Conservation (phyloP, 805 yeast genomes). For the Hanseniaspora valbyensis region DNA sequence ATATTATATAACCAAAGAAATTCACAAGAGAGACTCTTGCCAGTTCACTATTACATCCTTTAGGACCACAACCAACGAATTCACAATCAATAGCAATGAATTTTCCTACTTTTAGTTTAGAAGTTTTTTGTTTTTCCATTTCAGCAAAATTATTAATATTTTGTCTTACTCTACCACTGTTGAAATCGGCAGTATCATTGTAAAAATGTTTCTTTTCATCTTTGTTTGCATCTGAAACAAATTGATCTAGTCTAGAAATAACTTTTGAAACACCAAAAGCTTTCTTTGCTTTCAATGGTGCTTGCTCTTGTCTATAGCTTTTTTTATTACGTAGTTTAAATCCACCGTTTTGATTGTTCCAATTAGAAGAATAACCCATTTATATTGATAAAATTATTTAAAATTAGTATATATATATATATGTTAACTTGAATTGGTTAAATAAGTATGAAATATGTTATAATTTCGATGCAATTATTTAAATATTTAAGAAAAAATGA, state of each 20-base stretch:
- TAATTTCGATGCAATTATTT: too few relatives aligned
- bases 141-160: conserved; percentile 6
- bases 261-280: background rate
- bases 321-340: background rate
- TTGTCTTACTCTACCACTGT: background rate
- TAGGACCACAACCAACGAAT: conserved; percentile 80
- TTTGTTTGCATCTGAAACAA: background rate
- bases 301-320: background rate
- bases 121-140: background rate
- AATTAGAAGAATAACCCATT: conserved; percentile 17
- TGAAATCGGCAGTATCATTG: background rate
- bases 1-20: conserved; percentile 57
- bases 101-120: conserved; percentile 44
- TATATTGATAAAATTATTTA: too few relatives aligned
- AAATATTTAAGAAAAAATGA: too few relatives aligned
- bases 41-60: conserved; percentile 56
- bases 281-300: background rate
- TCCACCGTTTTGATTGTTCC: conserved; percentile 22
- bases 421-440: too few relatives aligned
- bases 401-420: too few relatives aligned
- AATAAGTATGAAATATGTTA: too few relatives aligned
- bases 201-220: background rate
- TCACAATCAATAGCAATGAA: conserved; percentile 85
- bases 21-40: conserved; percentile 86
- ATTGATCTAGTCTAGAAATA: background rate